Conservation (phyloP, 2,329 filamentous ascomycete genomes). For the Ophiostoma himal-ulmi region DNA sequence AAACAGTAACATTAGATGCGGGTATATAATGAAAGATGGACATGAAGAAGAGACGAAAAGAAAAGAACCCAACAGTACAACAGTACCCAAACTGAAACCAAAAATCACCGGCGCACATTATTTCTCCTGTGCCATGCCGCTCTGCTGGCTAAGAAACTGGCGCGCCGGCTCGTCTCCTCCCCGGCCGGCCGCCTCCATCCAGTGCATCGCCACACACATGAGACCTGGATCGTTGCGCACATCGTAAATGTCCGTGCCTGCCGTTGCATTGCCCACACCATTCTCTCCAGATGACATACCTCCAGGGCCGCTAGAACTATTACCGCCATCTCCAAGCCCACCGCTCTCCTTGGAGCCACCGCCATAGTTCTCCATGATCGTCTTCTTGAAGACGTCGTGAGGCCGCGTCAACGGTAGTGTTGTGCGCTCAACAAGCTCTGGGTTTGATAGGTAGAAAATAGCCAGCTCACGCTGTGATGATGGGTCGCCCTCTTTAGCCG, state of each 20-base stretch:
- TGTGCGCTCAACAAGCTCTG: constrained; percentile 73
- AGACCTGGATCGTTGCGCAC: constrained; percentile 72
- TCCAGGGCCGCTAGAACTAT: background rate
- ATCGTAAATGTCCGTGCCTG: constrained; percentile 38
- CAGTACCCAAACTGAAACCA: background rate
- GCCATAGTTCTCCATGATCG: constrained; percentile 66
- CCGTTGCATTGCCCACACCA: background rate
- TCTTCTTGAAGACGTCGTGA: constrained; percentile 82
- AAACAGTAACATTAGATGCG: background rate
- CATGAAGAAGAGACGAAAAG: background rate
- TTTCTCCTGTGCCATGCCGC: constrained; percentile 22
- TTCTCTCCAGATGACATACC: background rate
- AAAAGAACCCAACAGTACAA: background rate
- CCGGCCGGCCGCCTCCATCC: constrained; percentile 85
- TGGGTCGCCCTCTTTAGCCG: constrained; percentile 83
- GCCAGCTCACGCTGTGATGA: constrained; percentile 89
- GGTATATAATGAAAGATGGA: constrained; percentile 12
- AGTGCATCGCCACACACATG: constrained; percentile 93
- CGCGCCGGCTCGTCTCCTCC: constrained; percentile 83
- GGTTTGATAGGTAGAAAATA: constrained; percentile 87
- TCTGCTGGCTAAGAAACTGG: constrained; percentile 64
- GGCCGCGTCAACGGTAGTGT: constrained; percentile 79
- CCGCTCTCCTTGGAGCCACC: constrained; percentile 29
- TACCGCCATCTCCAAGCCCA: constrained; percentile 25
- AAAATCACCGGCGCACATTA: background rate